phyloP scores from a whole-genome alignment of 805 yeast genomes.

The Hanseniaspora vineae region DNA sequence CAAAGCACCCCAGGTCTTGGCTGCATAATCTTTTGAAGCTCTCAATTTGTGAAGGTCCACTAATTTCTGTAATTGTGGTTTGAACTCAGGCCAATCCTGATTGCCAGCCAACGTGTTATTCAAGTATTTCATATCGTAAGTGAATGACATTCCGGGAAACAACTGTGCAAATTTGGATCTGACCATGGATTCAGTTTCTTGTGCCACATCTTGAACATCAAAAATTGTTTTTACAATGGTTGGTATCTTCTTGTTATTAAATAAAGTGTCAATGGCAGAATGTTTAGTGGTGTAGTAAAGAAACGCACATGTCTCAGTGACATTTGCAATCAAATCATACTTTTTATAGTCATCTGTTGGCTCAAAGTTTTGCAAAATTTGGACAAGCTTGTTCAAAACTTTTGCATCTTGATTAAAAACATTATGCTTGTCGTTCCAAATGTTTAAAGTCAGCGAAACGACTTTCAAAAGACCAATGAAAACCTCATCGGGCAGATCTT shows the following conservation, averaged over 20 bases:
- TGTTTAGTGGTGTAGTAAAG: constrained; percentile 27
- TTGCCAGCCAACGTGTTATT: constrained; percentile 40
- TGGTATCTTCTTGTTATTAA: constrained; percentile 28
- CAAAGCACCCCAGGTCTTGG: constrained; percentile 69
- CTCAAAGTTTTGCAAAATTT: constrained; percentile 26
- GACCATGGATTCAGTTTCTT: constrained; percentile 33
- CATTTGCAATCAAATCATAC: constrained; percentile 47
- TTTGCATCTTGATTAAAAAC: constrained; percentile 27
- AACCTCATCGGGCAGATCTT: constrained; percentile 46
- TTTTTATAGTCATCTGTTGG: constrained; percentile 21
- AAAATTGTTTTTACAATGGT: constrained; percentile 25
- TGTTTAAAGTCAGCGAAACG: constrained; percentile 58
- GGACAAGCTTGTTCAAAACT: constrained; percentile 23
- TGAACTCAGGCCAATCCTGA: constrained; percentile 28
- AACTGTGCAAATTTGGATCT: constrained; percentile 32
- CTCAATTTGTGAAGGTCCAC: background rate
- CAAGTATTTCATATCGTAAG: constrained; percentile 50
- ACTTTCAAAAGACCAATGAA: constrained; percentile 60
- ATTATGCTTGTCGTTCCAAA: constrained; percentile 58
- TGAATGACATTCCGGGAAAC: constrained; percentile 29
- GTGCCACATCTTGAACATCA: constrained; percentile 33
- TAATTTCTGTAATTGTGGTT: background rate
- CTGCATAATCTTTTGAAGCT: constrained; percentile 23
- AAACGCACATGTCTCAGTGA: constrained; percentile 65
- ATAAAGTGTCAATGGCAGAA: constrained; percentile 30